Conservation (phyloP, 768 basidiomycete species). For the Rhizopogon sp. region DNA sequence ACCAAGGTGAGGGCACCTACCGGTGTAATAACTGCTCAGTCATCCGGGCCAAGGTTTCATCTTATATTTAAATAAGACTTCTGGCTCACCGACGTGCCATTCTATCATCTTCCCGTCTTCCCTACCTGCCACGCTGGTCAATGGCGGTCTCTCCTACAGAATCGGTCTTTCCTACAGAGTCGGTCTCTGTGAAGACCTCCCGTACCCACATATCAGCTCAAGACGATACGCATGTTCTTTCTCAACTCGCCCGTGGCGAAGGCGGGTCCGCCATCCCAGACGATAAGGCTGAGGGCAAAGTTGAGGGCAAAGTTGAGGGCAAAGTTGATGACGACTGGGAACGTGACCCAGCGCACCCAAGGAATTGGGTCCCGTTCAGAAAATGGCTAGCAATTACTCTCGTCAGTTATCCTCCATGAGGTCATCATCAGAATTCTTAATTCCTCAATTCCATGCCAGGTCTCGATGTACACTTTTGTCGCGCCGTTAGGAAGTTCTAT, state of each 20-base stretch:
- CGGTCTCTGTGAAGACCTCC: no score
- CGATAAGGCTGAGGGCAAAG: conserved; percentile 32
- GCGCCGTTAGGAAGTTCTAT: conserved; percentile 50
- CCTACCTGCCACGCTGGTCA: no score
- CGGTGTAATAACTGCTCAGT: no score
- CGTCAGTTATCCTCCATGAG: conserved; percentile 41
- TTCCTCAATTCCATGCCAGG: conserved; percentile 25
- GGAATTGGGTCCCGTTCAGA: conserved; percentile 54
- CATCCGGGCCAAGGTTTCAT: no score
- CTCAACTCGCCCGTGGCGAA: conserved; percentile 18
- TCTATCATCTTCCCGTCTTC: no score
- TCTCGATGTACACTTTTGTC: conserved; percentile 58
- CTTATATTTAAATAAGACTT: no score
- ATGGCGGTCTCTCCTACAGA: no score
- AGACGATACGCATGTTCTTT: no score
- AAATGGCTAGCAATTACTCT: conserved; percentile 57
- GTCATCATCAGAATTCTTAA: not conserved
- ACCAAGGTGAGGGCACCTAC: no score
- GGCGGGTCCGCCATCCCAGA: conserved; percentile 42
- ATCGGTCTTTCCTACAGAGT: no score
- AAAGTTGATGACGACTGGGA: conserved; percentile 46
- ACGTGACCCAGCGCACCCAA: conserved; percentile 52
- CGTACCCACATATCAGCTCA: no score
- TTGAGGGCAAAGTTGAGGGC: conserved; percentile 30
- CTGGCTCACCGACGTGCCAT: no score